Percentiles rank a stretch among this genome's conserved stretches.
phyloP scores from a whole-genome alignment of 352 stramenopile genomes.

The Pythium volutum region DNA sequence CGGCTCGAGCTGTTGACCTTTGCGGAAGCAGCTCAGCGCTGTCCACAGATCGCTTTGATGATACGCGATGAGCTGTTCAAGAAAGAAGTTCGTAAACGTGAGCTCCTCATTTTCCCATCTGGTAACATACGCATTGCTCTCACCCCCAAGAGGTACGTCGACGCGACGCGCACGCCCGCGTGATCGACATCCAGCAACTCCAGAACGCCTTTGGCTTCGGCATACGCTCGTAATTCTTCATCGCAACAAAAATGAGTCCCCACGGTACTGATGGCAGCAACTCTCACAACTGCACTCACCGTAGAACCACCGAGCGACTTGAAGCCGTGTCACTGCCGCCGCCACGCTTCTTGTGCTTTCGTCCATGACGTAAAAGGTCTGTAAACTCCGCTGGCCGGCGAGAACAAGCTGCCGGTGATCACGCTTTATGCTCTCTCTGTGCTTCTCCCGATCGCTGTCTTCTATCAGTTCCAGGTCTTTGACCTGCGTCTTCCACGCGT shows the following conservation, averaged over 20 bases:
- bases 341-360: constrained; percentile 18
- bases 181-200: neutral
- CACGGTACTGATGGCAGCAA: neutral
- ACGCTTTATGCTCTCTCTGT: no score
- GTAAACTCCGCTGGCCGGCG: constrained; percentile 38
- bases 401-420: no score
- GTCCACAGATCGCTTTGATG: constrained; percentile 35
- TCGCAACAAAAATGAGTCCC: neutral
- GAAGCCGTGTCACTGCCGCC: constrained; percentile 27
- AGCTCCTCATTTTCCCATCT: neutral
- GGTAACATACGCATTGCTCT: neutral
- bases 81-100: no score
- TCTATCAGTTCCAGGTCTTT: neutral
- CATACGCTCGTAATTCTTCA: constrained; percentile 2
- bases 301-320: constrained; percentile 74
- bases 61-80: constrained; percentile 37
- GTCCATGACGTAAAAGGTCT: constrained; percentile 59
- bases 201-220: neutral
- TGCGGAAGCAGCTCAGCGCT: constrained; percentile 47
- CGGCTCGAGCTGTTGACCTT: constrained; percentile 35
- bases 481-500: constrained; percentile 22
- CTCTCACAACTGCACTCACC: constrained; percentile 30
- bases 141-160: constrained; percentile 52
- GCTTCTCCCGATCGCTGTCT: no score
- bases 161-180: neutral